Evolutionary conservation across 148 eudicot species (phyloP).

Genomic region (Dysphania ambrosioides): DNA sequence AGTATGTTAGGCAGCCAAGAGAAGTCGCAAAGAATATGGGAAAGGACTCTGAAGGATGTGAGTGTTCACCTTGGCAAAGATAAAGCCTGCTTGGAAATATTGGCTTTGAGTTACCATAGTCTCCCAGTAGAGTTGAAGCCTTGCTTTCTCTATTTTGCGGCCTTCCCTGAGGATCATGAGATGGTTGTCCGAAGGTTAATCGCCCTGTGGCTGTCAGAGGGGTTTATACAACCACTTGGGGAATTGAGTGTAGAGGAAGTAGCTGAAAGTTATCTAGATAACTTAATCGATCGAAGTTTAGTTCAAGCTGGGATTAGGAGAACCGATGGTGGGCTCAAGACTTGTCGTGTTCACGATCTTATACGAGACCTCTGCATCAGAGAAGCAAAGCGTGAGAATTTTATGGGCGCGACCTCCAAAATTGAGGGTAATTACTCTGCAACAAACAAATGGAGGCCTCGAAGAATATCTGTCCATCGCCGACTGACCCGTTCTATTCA

Average conservation of each 20-base stretch:
- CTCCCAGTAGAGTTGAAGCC: constrained; percentile 33
- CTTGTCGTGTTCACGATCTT: constrained; percentile 25
- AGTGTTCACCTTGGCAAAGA: constrained; percentile 17
- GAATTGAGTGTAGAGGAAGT: constrained; percentile 25
- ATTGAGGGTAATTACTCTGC: background rate
- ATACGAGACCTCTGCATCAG: constrained; percentile 19
- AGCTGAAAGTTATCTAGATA: constrained; percentile 27
- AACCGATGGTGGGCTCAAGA: constrained; percentile 25
- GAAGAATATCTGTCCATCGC: constrained; percentile 13
- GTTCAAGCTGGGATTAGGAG: constrained; percentile 26
- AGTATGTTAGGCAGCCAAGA: constrained; percentile 31
- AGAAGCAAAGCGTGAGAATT: constrained; percentile 16
- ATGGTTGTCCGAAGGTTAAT: constrained; percentile 30
- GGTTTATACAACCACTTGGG: constrained; percentile 27
- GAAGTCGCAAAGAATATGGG: constrained; percentile 23
- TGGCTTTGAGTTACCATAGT: constrained; percentile 31
- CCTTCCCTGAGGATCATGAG: constrained; percentile 32
- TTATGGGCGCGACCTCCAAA: constrained; percentile 8
- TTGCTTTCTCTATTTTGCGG: constrained; percentile 35
- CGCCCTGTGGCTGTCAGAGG: constrained; percentile 38
- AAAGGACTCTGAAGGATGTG: constrained; percentile 25
- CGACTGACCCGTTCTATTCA: background rate
- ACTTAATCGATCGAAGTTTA: constrained; percentile 21
- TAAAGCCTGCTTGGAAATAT: constrained; percentile 18
- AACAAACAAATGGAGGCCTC: background rate